A percentile compares a stretch with the other conserved stretches of the same genome.
phyloP scores from a whole-genome alignment of 2,329 filamentous ascomycete species.

The Trichoderma citrinoviride region DNA sequence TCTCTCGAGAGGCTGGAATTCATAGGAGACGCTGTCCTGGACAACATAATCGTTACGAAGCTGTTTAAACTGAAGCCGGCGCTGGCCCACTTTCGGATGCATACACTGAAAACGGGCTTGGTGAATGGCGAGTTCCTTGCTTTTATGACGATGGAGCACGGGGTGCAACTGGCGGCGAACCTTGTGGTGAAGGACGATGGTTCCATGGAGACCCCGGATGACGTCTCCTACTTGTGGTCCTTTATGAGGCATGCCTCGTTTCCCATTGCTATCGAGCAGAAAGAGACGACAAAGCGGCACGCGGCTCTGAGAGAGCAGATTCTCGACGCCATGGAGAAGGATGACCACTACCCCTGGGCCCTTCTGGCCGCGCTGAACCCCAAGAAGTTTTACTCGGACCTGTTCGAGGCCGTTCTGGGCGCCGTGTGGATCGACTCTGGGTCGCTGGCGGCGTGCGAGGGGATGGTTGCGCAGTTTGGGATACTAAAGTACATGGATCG shows the following conservation, averaged over 20 bases:
- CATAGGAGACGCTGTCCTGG: conserved; percentile 80
- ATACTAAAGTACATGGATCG: conserved; percentile 62
- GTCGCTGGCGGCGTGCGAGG: conserved; percentile 55
- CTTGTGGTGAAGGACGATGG: conserved; percentile 22
- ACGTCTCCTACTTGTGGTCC: conserved; percentile 56
- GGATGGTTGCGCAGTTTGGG: conserved; percentile 61
- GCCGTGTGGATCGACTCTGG: conserved; percentile 82
- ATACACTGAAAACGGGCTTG: conserved; percentile 69
- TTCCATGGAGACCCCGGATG: conserved; percentile 25
- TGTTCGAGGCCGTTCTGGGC: conserved; percentile 77
- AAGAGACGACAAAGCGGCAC: conserved; percentile 46
- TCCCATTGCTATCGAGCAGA: conserved; percentile 48
- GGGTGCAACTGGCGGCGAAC: conserved; percentile 27
- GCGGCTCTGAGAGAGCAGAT: conserved; percentile 49
- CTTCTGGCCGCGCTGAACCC: conserved; percentile 62
- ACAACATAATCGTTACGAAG: conserved; percentile 67
- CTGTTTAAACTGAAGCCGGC: conserved; percentile 50
- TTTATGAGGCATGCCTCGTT: conserved; percentile 62
- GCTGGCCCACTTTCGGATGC: conserved; percentile 60
- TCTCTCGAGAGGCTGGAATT: conserved; percentile 77
- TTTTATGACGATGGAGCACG: conserved; percentile 63
- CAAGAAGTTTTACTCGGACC: conserved; percentile 78
- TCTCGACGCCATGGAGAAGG: conserved; percentile 46
- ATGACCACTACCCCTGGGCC: conserved; percentile 70
- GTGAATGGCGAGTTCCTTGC: conserved; percentile 80